Conservation (phyloP, 345 rosid genomes). For the Aegle marmelos region DNA sequence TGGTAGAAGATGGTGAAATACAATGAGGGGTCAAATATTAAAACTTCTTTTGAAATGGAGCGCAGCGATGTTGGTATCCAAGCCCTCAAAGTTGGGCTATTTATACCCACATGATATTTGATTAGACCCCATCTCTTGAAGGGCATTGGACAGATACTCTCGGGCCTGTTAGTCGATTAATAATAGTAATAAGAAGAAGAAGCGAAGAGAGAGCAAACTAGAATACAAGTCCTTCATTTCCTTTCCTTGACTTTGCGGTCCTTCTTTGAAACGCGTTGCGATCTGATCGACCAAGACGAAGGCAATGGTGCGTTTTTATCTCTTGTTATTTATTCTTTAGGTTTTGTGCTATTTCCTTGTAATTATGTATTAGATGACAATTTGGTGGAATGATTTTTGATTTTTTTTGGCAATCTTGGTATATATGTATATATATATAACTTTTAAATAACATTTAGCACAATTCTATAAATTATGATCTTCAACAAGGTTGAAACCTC, state of each 20-base stretch:
- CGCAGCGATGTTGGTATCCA: fast-evolving
- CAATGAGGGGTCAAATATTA: no score
- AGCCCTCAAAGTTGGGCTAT: neutral
- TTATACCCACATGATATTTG: neutral
- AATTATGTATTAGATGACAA: neutral
- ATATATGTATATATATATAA: no score
- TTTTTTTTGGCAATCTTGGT: neutral
- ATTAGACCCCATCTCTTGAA: neutral
- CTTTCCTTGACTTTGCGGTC: neutral
- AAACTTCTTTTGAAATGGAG: no score
- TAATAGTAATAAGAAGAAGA: neutral
- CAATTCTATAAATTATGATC: neutral
- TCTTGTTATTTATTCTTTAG: no score
- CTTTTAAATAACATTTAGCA: neutral
- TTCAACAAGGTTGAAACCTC: neutral
- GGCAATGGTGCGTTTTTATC: slow-evolving; percentile 20
- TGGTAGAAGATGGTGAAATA: no score
- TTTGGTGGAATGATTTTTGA: neutral
- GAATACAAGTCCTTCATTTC: neutral
- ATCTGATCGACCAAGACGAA: slow-evolving; percentile 9
- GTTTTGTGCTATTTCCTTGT: neutral
- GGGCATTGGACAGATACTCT: neutral
- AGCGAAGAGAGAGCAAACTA: neutral
- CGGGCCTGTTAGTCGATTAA: neutral
- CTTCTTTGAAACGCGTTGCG: neutral